A percentile compares a stretch with the other conserved stretches of the same genome.
Conservation (phyloP, 1,284 basidiomycete genomes). For the Abortiporus biennis region DNA sequence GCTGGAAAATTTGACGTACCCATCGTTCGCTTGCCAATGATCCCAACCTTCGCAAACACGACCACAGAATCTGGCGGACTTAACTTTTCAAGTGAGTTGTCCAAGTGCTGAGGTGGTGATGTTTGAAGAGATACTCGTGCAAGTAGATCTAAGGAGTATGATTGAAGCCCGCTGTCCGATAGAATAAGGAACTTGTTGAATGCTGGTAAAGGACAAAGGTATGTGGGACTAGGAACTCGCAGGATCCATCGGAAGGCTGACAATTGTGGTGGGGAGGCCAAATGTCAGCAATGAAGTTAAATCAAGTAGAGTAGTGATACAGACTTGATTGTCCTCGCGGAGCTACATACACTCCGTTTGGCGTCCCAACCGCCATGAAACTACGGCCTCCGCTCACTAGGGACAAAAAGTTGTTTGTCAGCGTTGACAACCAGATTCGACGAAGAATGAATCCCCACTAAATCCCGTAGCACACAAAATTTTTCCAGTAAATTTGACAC, state of each 20-base stretch:
- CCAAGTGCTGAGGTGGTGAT: constrained; percentile 37
- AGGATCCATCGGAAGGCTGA: constrained; percentile 57
- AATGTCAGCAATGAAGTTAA: background rate
- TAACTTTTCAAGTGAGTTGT: constrained; percentile 52
- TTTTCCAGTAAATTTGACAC: constrained; percentile 44
- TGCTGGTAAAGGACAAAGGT: constrained; percentile 49
- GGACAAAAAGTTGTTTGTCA: background rate
- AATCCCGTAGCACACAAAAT: constrained; percentile 56
- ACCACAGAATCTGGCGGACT: constrained; percentile 45
- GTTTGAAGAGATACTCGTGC: constrained; percentile 49
- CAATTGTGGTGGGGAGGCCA: background rate
- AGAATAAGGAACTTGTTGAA: constrained; percentile 67
- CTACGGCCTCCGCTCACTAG: background rate
- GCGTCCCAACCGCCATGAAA: constrained; percentile 50
- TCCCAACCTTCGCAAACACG: constrained; percentile 51
- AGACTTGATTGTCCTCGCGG: constrained; percentile 44
- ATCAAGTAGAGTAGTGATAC: constrained; percentile 11
- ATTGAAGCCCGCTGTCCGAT: constrained; percentile 46
- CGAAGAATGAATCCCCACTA: constrained; percentile 39
- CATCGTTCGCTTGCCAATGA: constrained; percentile 44
- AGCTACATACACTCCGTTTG: constrained; percentile 61
- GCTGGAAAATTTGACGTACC: constrained; percentile 28
- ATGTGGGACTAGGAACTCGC: constrained; percentile 37
- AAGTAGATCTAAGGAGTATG: constrained; percentile 67
- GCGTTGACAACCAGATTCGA: constrained; percentile 1